Percentiles rank a stretch among this genome's conserved stretches.
Evolutionary conservation across 2,329 filamentous ascomycete species (phyloP).

Genomic region (Grosmannia clavigera): DNA sequence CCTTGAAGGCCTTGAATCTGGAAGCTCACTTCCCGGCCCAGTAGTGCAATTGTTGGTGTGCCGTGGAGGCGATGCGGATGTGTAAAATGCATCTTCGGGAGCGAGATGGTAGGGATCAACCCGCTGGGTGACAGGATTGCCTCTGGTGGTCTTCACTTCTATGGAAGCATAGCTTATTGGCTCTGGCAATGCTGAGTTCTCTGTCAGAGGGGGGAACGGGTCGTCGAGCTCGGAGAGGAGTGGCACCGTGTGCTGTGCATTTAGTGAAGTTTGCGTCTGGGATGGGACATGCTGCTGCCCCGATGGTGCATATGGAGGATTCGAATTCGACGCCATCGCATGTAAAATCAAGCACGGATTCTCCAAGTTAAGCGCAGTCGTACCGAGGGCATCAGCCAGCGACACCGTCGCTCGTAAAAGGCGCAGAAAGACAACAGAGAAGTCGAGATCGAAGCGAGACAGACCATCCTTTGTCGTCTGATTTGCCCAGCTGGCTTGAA

Average conservation of each 20-base stretch:
- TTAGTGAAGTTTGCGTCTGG: neutral
- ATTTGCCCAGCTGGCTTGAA: neutral
- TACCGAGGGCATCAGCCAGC: neutral
- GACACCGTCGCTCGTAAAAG: neutral
- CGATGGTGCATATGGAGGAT: neutral
- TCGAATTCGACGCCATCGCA: neutral
- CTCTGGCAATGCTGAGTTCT: constrained; percentile 27
- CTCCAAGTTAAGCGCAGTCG: neutral
- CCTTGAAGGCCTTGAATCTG: neutral
- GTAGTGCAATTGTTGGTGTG: constrained; percentile 14
- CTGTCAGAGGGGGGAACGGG: constrained; percentile 20
- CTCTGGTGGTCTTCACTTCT: neutral
- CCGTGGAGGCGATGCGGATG: constrained; percentile 44
- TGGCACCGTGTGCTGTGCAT: neutral
- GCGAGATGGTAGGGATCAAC: constrained; percentile 58
- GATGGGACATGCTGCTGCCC: neutral
- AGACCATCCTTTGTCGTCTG: neutral
- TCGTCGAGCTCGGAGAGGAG: constrained; percentile 5
- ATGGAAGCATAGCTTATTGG: constrained; percentile 12
- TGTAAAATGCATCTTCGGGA: constrained; percentile 71
- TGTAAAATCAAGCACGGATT: neutral
- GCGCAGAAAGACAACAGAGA: neutral
- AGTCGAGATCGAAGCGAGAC: neutral
- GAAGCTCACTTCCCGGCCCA: constrained; percentile 1
- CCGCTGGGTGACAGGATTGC: constrained; percentile 20